phyloP scores from a whole-genome alignment of 2,329 filamentous ascomycete species.

The Penicillium sp. region DNA sequence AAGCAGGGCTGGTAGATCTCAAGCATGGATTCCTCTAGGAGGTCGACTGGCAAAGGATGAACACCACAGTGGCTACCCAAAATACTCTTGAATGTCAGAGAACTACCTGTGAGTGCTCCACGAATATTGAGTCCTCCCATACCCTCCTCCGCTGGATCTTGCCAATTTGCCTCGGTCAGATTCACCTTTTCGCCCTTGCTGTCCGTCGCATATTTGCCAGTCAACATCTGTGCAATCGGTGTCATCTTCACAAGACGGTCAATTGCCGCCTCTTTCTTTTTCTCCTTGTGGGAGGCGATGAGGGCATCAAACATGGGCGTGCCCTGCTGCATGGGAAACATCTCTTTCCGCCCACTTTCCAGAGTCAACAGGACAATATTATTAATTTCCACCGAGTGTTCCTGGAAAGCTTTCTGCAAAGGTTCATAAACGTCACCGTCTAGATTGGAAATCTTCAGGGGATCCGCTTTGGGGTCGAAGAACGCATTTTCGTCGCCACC shows the following conservation, averaged over 20 bases:
- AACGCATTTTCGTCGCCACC: constrained; percentile 15
- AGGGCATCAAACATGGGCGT: constrained; percentile 36
- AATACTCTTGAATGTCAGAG: constrained; percentile 42
- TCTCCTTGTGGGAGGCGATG: constrained; percentile 28
- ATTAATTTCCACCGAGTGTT: constrained; percentile 36
- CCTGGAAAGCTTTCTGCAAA: constrained; percentile 29
- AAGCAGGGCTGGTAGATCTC: constrained; percentile 44
- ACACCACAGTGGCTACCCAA: constrained; percentile 43
- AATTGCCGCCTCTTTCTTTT: constrained; percentile 24
- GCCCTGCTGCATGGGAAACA: constrained; percentile 40
- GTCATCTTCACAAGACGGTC: constrained; percentile 31
- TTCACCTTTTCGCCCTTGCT: constrained; percentile 26
- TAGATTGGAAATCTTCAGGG: constrained; percentile 40
- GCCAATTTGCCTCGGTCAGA: constrained; percentile 23
- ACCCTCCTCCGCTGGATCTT: constrained; percentile 15
- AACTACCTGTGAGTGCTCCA: constrained; percentile 40
- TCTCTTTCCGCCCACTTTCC: constrained; percentile 44
- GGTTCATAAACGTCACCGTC: constrained; percentile 31
- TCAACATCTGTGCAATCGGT: constrained; percentile 34
- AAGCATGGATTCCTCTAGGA: constrained; percentile 37
- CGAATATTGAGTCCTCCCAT: constrained; percentile 39
- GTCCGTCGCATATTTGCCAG: constrained; percentile 36
- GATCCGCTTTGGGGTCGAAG: constrained; percentile 38
- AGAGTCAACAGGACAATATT: constrained; percentile 41
- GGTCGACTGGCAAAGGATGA: constrained; percentile 41